Evolutionary conservation across 805 yeast species (phyloP), one percentile per base, ranked within the genome.

Genomic region (Candida andamanensis): DNA sequence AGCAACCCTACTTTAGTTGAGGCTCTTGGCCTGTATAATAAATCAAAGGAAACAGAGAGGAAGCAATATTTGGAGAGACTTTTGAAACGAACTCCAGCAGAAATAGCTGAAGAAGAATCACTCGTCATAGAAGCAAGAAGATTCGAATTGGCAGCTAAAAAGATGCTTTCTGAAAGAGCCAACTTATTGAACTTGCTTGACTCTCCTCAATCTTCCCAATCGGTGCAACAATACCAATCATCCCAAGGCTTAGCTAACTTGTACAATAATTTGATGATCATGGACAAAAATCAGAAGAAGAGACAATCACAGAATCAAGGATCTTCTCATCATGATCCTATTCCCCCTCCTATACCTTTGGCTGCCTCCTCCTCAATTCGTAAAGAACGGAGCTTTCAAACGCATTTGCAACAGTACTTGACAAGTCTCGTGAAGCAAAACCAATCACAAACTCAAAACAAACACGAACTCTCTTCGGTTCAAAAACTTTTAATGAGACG

Each of bases 101-200:
- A 92, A 53, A 85, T 92, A 27, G 97, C 97, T 0, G 98, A 92
- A 60, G 99, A 92, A 52, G 97, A 92, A 54, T 86, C 95, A 0
- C 65, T 92, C 30, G 85, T 92, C 8, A 79, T 90, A 18, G 98
- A 92, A 53, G 94, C 97, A 2, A 74, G 95, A 29, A 79, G 90
- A 42, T 85, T 92, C 41, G 97, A 92, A 51, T 74, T 86, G 36
- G 85, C 95, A 2, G 95, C 97, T 0, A 89, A 86, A 62, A 83
- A 85, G 54, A 83, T 90, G 68, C 69, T 87, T 32, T 62, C 69
- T 29, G 98, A 92, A 54, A 71, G 98, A 43, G 80, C 85, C 2
- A 79, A 83, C 30, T 56, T 92, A 21, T 61, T 92, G 27, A 77
- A 83, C 15, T 62, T 89, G 17, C 65, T 92, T 36, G 97, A 92